Base-by-base conservation (phyloP, 306 rosid species). In the Rosa multiflora region DNA sequence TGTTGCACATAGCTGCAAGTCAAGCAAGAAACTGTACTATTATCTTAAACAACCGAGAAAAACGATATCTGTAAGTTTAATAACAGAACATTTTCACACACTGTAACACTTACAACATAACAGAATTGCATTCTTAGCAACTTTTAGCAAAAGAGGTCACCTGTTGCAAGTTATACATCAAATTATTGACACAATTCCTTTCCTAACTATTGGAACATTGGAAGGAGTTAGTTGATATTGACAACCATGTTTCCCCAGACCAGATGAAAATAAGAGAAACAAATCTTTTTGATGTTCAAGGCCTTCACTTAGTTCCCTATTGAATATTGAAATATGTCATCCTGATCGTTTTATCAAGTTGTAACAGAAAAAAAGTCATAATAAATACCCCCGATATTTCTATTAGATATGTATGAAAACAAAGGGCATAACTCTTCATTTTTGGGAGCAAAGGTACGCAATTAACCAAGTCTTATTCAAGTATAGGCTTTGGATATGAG, bases 1-100 rank as follows among this genome's bases (percentile, higher is more conserved):
- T 93, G 88, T 93, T 95, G 84, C 99, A 95, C 52, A 90, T 90
- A 73, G 91, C 98, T 95, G 94, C 90, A 88, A 47, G 70, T 82
- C 78, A 83, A 86, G 73, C 63, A 80, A 76, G 79, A 76, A 71
- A 80, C 12, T n/a, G 0, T 4, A 21, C 32, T 42, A 59, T 62
- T 66, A 72, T 63, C 20, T 46, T 13, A 55, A 73, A 82, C 39
- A 23, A 70, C 29, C 26, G 8, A 75, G 40, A 47, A 21, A 51
- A 23, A 12, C 39, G 37, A 21, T 10, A 14, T 8, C 37, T 74
- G 20, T 21, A 39, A 39, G 26, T 74, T 56, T n/a, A 32, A 74
- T 55, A n/a, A 39, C 29, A 82, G 49, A 72, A 48, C 51, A 44
- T 40, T 39, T 62, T 53, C 47, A 49, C 58, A 4, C 23, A 80